Evolutionary conservation across 176 grass and related monocot species (phyloP), one percentile per base, ranked within the genome.

Genomic region (Cenchrus americanus): DNA sequence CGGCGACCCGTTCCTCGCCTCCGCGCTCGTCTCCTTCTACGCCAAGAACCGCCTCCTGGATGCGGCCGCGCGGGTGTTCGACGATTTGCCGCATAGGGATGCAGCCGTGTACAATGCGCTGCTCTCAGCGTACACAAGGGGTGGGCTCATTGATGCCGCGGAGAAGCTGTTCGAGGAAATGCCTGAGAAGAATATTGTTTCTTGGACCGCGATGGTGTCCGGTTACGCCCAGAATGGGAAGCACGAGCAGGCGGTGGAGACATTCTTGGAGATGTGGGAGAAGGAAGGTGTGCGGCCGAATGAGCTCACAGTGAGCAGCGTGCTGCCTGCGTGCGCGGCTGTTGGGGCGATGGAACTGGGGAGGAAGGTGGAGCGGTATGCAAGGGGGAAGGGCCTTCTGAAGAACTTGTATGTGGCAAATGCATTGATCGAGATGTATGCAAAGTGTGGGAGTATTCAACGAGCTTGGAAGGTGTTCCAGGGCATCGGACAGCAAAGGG

Each of bases 341-440:
- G 86, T 95, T 1, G 88, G 87, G 43, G 96, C 87, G 27, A 79
- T 98, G 79, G 67, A 30, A 43, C 60, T 91, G 30, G 96, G 96
- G 42, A 80, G 48, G 85, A 93, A 88, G 69, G 73, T 95, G n/a
- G 90, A 94, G 71, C 26, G 37, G 51, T 94, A 87, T 19, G 77
- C 88, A 0, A 86, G 67, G 60, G 10, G 75, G 6, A 80, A 86
- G 23, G 71, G 90, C 7, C 48, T 86, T 15, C 46, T 89, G 14
- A 59, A 50, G 54, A 85, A 92, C 44, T 22, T 92, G 2, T 87
- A 83, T 26, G 88, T 94, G 18, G 52, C 79, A 0, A 92, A 94
- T 43, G 90, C 92, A 2, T 37, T 97, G 21, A n/a, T 97, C 14
- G 92, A 92, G 84, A 94, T 94, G 88, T 97, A 94, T 10, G 90